Percentiles rank a stretch among this genome's conserved stretches.
These are phyloP conservation scores for Warburgia ugandensis DNA, from an alignment of 164 flowering plant genomes.

Conservation along the genomic window DNA sequence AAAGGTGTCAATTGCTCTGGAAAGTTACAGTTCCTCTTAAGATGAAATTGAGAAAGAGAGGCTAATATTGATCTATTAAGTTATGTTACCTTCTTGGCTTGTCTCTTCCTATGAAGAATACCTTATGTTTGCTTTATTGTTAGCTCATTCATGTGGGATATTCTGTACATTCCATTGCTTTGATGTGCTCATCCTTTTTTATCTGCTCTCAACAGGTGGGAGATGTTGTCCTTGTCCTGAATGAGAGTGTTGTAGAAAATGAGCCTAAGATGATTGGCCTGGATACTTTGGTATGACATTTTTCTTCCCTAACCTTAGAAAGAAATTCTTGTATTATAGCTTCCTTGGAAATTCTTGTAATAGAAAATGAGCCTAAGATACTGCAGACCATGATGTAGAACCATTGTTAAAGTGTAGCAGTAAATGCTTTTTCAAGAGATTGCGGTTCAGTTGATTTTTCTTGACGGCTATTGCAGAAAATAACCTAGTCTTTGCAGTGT, in stretches of 20 bases:
- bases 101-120: too few species aligned
- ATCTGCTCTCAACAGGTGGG: constrained; percentile 48
- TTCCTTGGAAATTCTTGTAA: neutral
- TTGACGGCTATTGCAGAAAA: too few species aligned
- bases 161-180: neutral
- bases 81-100: neutral
- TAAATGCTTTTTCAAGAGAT: too few species aligned
- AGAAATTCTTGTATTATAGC: neutral
- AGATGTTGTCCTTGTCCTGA: constrained; percentile 73
- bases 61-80: neutral
- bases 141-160: neutral
- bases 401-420: too few species aligned
- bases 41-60: too few species aligned
- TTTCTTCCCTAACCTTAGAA: neutral
- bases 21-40: too few species aligned
- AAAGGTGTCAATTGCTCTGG: neutral
- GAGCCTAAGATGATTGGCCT: constrained; percentile 58
- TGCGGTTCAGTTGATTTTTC: too few species aligned
- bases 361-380: neutral
- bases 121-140: neutral
- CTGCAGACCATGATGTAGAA: neutral
- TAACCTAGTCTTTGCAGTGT: too few species aligned
- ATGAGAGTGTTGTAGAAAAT: constrained; percentile 62
- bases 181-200: neutral
- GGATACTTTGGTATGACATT: constrained; percentile 61